These are phyloP conservation scores for Podospora bellae-mahoneyi DNA, from an alignment of 495 filamentous ascomycete genomes.

Conservation along the genomic window DNA sequence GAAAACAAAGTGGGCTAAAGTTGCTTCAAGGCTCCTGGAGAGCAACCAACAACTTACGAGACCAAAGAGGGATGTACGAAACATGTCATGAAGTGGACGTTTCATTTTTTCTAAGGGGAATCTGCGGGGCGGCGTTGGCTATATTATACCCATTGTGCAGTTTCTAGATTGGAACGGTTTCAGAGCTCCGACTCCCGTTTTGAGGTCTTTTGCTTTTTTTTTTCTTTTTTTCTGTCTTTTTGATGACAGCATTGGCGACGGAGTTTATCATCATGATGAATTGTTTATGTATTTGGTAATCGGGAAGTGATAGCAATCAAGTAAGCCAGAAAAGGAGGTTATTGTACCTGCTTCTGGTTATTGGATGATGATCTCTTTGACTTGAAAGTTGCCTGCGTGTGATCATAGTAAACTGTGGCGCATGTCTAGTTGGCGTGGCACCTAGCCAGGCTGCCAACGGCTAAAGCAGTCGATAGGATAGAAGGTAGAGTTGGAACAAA, in stretches of 20 bases:
- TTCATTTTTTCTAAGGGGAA: conserved; percentile 5
- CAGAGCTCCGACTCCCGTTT: conserved; percentile 17
- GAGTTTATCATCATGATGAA: not conserved
- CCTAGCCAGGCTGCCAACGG: too few relatives aligned
- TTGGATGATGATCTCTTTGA: not conserved
- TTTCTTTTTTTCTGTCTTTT: not conserved
- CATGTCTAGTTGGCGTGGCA: too few relatives aligned
- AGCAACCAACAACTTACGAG: not conserved
- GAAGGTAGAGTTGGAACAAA: too few relatives aligned
- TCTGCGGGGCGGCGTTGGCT: not conserved
- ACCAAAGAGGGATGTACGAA: not conserved
- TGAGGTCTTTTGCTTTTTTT: not conserved
- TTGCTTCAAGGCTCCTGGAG: not conserved
- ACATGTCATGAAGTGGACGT: not conserved
- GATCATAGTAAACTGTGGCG: not conserved
- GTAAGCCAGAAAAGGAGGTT: not conserved
- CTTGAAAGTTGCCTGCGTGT: not conserved
- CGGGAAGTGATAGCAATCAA: not conserved
- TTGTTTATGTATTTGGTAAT: not conserved
- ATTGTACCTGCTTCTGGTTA: not conserved
- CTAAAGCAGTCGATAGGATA: too few relatives aligned
- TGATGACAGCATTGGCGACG: not conserved
- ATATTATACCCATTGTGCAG: conserved; percentile 13
- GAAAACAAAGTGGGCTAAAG: not conserved
- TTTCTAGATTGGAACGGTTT: conserved; percentile 16